Base-by-base conservation (phyloP, 2,329 filamentous ascomycete genomes). In the Calonectria pteridis region DNA sequence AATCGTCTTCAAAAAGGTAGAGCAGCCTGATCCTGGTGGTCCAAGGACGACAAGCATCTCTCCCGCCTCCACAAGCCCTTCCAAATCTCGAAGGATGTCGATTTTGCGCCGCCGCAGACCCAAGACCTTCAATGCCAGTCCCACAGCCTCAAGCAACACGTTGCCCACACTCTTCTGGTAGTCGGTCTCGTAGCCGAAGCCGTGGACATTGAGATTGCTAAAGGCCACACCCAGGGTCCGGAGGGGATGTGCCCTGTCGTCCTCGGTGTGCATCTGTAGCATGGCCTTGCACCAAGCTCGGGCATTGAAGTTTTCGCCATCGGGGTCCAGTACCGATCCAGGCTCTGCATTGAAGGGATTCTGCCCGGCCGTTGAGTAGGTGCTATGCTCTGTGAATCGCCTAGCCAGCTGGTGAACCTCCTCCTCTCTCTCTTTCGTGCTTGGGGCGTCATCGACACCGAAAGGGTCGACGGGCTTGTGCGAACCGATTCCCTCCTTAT, bases 1-100 rank as follows among this genome's bases (percentile, higher is more conserved):
- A n/a, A 92, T 85, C 0, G 89, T 87, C 80, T 91, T 91, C 13
- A 92, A 82, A 1, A 92, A 81, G 0, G 90, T 92, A 23, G 87
- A 88, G 77, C 89, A 91, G 37, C 55, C 55, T 3, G 55, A 62
- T 4, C 55, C 55, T 4, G 55, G 55, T 6, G 55, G 55, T 10
- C 91, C 91, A 9, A 93, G 75, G 1, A 83, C 81, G 1, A 83
- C 73, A 0, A 83, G 26, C 65, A 83, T 37, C 51, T 83, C 81
- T 0, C 81, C 81, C 2, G 81, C 65, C 0, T 82, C 78, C 4
- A 83, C 55, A 26, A 4, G 82, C 55, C 20, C 81, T 79, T 31
- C 82, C 79, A 14, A 81, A 81, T 7, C 77, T 55, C 0, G 73
- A 72, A 9, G 82, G 51, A 16, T 83, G 82, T 28, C 81, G 28